Percentiles rank a stretch among this genome's conserved stretches.
Conservation (phyloP, 441 rosid species). For the Erysimum pusillum region DNA sequence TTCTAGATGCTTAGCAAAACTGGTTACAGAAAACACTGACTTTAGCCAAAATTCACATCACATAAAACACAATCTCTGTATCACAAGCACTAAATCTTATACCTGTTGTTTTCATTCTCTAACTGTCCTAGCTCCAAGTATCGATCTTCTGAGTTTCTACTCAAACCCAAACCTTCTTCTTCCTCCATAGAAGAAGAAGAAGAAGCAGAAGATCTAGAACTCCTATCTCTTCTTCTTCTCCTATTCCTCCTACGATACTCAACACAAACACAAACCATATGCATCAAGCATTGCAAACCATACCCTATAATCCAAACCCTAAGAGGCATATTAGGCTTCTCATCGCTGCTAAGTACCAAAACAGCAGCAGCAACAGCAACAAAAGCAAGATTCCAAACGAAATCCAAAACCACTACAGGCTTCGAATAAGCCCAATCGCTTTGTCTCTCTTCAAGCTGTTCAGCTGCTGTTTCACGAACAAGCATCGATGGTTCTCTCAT, state of each 20-base stretch:
- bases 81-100: constrained; percentile 4
- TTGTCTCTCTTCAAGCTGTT: constrained; percentile 98
- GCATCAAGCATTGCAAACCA: constrained; percentile 83
- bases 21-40: constrained; percentile 39
- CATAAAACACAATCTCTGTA: neutral
- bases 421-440: constrained; percentile 98
- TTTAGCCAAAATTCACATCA: constrained; percentile 22
- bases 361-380: constrained; percentile 76
- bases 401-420: constrained; percentile 92
- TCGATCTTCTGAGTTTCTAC: constrained; percentile 62
- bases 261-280: constrained; percentile 81
- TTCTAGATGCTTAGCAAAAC: constrained; percentile 87
- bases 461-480: constrained; percentile 95
- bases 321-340: constrained; percentile 72
- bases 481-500: constrained; percentile 95
- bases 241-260: constrained; percentile 81
- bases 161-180: constrained; percentile 61
- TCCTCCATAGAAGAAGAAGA: constrained; percentile 47
- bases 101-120: constrained; percentile 76
- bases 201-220: constrained; percentile 37
- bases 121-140: constrained; percentile 55
- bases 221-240: constrained; percentile 52
- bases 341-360: constrained; percentile 51
- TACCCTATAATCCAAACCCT: constrained; percentile 88
- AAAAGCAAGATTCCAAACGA: constrained; percentile 87